phyloP scores from a whole-genome alignment of 805 yeast genomes.

The Kodamaea sagamina region DNA sequence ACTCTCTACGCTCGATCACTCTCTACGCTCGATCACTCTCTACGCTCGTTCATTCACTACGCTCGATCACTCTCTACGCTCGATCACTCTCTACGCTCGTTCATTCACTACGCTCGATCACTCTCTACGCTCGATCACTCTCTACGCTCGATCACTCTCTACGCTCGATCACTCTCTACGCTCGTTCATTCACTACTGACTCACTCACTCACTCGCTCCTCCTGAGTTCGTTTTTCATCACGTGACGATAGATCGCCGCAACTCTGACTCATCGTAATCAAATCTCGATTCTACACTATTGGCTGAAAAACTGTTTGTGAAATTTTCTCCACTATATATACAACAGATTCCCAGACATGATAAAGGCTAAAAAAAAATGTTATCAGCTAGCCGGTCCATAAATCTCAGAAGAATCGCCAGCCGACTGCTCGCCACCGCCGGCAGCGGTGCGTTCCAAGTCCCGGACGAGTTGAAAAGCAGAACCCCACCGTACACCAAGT shows the following conservation, averaged over 20 bases:
- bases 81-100: too few relatives aligned
- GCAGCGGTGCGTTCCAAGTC: slow-evolving; percentile 38
- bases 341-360: neutral
- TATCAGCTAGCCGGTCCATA: slow-evolving; percentile 9
- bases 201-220: too few relatives aligned
- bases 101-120: too few relatives aligned
- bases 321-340: slow-evolving; percentile 4
- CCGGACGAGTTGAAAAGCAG: slow-evolving; percentile 67
- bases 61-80: too few relatives aligned
- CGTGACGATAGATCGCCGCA: slow-evolving; percentile 11
- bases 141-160: too few relatives aligned
- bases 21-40: too few relatives aligned
- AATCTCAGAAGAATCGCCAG: slow-evolving; percentile 1
- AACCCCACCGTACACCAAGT: slow-evolving; percentile 85
- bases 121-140: too few relatives aligned
- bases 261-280: slow-evolving; percentile 11
- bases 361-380: slow-evolving; percentile 1
- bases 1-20: too few relatives aligned
- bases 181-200: too few relatives aligned
- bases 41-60: too few relatives aligned
- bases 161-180: too few relatives aligned
- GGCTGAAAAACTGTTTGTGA: slow-evolving; percentile 6
- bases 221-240: too few relatives aligned
- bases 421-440: slow-evolving; percentile 27
- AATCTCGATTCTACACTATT: slow-evolving; percentile 9